phyloP scores from a whole-genome alignment of 1,139 yeast genomes.

The Taiozyma onychis region DNA sequence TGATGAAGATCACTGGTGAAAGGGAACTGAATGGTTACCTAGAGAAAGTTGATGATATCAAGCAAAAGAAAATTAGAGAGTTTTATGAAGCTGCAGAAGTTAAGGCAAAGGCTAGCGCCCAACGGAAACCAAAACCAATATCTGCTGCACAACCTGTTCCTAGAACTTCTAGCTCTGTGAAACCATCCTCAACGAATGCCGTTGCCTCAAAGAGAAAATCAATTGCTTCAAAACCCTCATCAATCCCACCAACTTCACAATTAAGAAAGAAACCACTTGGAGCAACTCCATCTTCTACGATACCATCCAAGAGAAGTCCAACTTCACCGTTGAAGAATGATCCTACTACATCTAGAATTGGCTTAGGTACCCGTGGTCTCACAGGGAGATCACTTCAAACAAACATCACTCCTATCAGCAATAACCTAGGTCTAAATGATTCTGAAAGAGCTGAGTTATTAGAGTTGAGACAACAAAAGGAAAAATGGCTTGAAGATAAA shows the following conservation, averaged over 20 bases:
- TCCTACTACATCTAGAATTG: conserved; percentile 12
- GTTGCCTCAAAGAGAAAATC: conserved; percentile 7
- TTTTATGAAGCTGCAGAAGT: conserved; percentile 55
- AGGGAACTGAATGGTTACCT: conserved; percentile 55
- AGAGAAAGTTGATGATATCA: conserved; percentile 69
- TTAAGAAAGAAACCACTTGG: conserved; percentile 12
- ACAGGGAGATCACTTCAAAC: conserved; percentile 29
- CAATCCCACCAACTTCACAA: conserved; percentile 6
- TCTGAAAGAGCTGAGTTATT: conserved; percentile 39
- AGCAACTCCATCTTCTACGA: conserved; percentile 24
- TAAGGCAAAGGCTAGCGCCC: conserved; percentile 28
- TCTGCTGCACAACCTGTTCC: neutral
- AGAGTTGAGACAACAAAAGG: conserved; percentile 46
- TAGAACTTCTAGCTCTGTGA: conserved; percentile 2
- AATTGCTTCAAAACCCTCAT: conserved; percentile 6
- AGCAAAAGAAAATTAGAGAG: conserved; percentile 62
- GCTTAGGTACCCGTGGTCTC: conserved; percentile 25
- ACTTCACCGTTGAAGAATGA: conserved; percentile 57
- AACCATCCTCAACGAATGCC: conserved; percentile 2
- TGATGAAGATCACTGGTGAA: conserved; percentile 79
- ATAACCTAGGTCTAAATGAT: conserved; percentile 11
- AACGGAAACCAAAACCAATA: conserved; percentile 16
- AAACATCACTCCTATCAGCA: neutral
- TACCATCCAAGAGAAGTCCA: conserved; percentile 63
- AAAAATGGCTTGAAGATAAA: conserved; percentile 43